These are phyloP conservation scores for Crataegus laevigata DNA, from an alignment of 306 rosid species.

Conservation along the genomic window DNA sequence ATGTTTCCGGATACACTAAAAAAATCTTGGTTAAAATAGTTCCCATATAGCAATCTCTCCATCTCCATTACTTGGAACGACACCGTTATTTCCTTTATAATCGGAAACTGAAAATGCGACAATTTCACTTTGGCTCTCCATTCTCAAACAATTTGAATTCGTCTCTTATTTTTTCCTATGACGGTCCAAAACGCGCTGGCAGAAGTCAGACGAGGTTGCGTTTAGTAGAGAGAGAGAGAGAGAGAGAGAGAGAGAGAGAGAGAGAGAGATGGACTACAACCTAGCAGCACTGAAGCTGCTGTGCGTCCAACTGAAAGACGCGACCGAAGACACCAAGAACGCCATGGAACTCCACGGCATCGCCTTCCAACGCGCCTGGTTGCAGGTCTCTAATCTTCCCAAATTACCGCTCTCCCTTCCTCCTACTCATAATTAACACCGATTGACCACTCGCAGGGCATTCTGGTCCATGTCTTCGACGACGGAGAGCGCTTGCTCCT, in stretches of 20 bases:
- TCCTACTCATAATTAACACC: not conserved
- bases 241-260: not conserved
- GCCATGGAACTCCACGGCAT: constrained; percentile 50
- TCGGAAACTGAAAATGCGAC: no score
- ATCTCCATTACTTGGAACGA: not conserved
- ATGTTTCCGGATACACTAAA: no score
- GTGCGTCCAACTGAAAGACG: constrained; percentile 51
- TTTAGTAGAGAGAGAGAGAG: no score
- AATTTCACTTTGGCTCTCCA: not conserved
- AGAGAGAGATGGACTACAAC: constrained; percentile 53
- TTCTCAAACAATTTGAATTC: not conserved
- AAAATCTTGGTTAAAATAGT: no score
- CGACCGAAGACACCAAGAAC: constrained; percentile 31
- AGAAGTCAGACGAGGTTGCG: no score
- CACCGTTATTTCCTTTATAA: not conserved
- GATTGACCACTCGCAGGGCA: constrained; percentile 30
- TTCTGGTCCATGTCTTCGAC: constrained; percentile 39
- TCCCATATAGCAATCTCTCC: no score
- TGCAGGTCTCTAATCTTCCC: constrained; percentile 37
- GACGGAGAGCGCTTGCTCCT: constrained; percentile 29
- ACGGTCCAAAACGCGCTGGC: not conserved
- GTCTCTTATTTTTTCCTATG: not conserved
- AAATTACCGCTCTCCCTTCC: constrained; percentile 7
- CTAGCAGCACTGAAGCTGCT: constrained; percentile 67
- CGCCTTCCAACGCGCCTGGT: constrained; percentile 82